phyloP scores from a whole-genome alignment of 306 rosid species.

The Casuarina cunninghamiana region DNA sequence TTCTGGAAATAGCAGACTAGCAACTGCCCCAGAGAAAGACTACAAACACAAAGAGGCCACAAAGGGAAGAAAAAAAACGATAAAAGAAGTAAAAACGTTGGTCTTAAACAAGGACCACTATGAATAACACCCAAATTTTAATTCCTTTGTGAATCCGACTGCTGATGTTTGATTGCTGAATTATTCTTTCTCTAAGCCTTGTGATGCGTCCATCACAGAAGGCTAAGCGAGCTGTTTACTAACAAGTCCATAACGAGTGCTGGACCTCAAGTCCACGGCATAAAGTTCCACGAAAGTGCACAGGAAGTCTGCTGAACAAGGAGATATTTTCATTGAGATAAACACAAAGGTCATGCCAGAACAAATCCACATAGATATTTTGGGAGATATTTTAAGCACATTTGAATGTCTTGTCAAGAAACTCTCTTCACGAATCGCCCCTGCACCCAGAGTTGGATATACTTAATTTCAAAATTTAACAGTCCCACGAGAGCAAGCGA shows the following conservation, averaged over 20 bases:
- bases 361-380: constrained; percentile 43
- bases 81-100: not conserved
- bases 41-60: not conserved
- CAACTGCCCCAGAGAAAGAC: not conserved
- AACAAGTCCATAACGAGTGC: not conserved
- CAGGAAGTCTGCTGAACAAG: constrained; percentile 2
- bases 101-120: not conserved
- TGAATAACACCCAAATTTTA: not conserved
- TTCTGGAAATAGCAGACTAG: not conserved
- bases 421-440: constrained; percentile 86
- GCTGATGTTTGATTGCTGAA: not conserved
- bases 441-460: constrained; percentile 36
- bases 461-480: constrained; percentile 10
- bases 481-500: not conserved
- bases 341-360: not conserved
- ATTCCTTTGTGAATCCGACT: not conserved
- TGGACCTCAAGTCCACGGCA: not conserved
- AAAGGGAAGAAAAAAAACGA: not conserved
- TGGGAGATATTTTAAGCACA: constrained; percentile 43
- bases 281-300: not conserved
- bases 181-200: not conserved
- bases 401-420: constrained; percentile 30
- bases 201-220: too few species aligned
- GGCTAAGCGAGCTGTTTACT: not conserved
- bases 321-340: constrained; percentile 34